A percentile compares a stretch with the other conserved stretches of the same genome.
Evolutionary conservation across 805 yeast species (phyloP).

Genomic region (Metschnikowia lachancei): DNA sequence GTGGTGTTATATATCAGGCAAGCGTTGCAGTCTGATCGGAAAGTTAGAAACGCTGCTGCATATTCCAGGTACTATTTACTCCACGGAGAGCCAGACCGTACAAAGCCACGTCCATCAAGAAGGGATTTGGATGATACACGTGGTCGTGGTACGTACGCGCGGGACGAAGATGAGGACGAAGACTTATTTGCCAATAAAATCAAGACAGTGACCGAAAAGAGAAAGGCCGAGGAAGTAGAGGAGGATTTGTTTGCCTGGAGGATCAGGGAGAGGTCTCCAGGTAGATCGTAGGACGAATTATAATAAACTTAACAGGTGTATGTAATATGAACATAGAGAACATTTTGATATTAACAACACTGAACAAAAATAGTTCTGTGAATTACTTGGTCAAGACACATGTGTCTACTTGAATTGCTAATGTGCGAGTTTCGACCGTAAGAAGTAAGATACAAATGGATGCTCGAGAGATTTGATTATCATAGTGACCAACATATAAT

Average conservation of each 20-base stretch:
- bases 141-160: conserved; percentile 13
- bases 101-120: conserved; percentile 20
- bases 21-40: conserved; percentile 53
- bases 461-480: no score
- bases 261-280: conserved; percentile 23
- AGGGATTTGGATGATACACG: conserved; percentile 5
- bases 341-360: no score
- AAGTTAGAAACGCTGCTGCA: conserved; percentile 54
- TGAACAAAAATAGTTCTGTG: no score
- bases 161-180: conserved; percentile 21
- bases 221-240: conserved; percentile 22
- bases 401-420: no score
- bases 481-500: no score
- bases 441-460: no score
- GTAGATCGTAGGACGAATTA: background rate
- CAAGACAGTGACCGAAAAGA: conserved; percentile 7
- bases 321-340: background rate
- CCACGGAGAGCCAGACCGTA: conserved; percentile 67
- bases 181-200: conserved; percentile 27
- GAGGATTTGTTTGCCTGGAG: conserved; percentile 38
- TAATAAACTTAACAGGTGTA: no score
- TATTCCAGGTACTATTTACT: conserved; percentile 62
- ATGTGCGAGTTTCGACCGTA: no score
- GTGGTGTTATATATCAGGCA: conserved; percentile 45
- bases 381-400: no score